A percentile compares a stretch with the other conserved stretches of the same genome.
Evolutionary conservation across 805 yeast species (phyloP).

Genomic region (Candida takata): DNA sequence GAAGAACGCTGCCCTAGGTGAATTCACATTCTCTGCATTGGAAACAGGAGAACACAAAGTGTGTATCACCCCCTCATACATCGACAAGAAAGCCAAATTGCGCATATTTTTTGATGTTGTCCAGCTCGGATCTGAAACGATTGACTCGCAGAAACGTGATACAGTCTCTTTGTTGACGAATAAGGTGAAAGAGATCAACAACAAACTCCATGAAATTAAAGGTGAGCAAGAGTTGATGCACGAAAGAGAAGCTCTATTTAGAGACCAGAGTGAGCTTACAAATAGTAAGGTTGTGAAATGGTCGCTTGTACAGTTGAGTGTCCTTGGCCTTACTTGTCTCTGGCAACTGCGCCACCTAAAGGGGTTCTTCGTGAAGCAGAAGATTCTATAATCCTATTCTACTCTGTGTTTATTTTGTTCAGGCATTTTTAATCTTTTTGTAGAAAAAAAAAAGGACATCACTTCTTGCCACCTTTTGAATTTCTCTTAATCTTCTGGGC

Average conservation of each 20-base stretch:
- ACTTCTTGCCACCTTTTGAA: constrained; percentile 6
- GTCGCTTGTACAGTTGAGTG: constrained; percentile 66
- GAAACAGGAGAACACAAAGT: constrained; percentile 83
- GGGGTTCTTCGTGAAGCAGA: constrained; percentile 80
- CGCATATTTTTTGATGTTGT: constrained; percentile 71
- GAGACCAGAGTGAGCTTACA: constrained; percentile 71
- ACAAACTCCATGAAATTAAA: constrained; percentile 50
- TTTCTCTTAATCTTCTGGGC: constrained; percentile 16
- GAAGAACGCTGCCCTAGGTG: constrained; percentile 51
- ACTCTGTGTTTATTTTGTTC: too few species aligned
- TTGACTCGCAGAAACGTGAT: constrained; percentile 56
- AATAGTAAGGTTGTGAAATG: constrained; percentile 67
- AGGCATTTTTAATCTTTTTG: too few species aligned
- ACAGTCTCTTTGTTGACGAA: constrained; percentile 46
- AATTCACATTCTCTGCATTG: constrained; percentile 73
- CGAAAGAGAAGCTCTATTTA: constrained; percentile 63
- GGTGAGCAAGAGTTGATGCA: constrained; percentile 59
- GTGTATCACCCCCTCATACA: constrained; percentile 56
- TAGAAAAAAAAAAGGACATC: not conserved
- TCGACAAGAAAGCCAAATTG: constrained; percentile 39
- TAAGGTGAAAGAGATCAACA: constrained; percentile 49
- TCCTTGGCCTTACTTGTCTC: constrained; percentile 59
- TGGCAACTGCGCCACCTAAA: constrained; percentile 76
- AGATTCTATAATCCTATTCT: constrained; percentile 40
- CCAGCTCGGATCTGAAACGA: constrained; percentile 54